Evolutionary conservation across 495 filamentous ascomycete genomes (phyloP).

Genomic region (Penicillium bialowiezense): DNA sequence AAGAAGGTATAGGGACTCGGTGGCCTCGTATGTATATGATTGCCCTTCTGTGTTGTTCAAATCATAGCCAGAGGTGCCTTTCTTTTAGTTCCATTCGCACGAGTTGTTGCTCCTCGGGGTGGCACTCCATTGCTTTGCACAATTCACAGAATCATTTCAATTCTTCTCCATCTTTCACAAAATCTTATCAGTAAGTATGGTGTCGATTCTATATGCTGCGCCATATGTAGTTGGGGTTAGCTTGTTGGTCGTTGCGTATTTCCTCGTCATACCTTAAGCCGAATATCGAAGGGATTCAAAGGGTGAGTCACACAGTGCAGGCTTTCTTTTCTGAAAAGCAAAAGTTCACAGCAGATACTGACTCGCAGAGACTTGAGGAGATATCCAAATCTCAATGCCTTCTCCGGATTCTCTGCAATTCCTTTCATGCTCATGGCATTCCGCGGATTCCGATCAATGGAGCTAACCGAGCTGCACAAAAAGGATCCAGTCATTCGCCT

Average conservation of each 20-base stretch:
- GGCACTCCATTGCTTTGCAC: background rate
- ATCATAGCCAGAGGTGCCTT: too few species aligned
- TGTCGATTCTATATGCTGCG: constrained; percentile 20
- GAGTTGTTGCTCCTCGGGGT: background rate
- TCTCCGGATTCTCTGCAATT: constrained; percentile 46
- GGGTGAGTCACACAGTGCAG: constrained; percentile 20
- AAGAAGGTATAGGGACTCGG: too few species aligned
- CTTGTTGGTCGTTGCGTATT: constrained; percentile 32
- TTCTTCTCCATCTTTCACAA: background rate
- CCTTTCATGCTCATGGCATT: constrained; percentile 44
- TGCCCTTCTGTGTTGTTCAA: too few species aligned
- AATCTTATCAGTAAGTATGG: constrained; percentile 13
- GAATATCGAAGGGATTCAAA: constrained; percentile 48
- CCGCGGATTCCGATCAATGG: constrained; percentile 41
- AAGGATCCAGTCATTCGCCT: constrained; percentile 46
- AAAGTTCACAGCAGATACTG: background rate
- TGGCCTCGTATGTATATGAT: too few species aligned
- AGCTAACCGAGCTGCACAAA: constrained; percentile 41
- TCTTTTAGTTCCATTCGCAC: background rate
- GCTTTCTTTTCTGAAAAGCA: too few species aligned
- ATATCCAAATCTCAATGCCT: constrained; percentile 42
- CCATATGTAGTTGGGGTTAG: constrained; percentile 28
- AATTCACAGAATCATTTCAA: background rate
- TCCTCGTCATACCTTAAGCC: constrained; percentile 36
- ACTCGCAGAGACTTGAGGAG: constrained; percentile 40